Percentiles rank a stretch among this genome's conserved stretches.
These are phyloP conservation scores for Alternaria brassicae DNA, from an alignment of 2,329 filamentous ascomycete species.

Conservation along the genomic window DNA sequence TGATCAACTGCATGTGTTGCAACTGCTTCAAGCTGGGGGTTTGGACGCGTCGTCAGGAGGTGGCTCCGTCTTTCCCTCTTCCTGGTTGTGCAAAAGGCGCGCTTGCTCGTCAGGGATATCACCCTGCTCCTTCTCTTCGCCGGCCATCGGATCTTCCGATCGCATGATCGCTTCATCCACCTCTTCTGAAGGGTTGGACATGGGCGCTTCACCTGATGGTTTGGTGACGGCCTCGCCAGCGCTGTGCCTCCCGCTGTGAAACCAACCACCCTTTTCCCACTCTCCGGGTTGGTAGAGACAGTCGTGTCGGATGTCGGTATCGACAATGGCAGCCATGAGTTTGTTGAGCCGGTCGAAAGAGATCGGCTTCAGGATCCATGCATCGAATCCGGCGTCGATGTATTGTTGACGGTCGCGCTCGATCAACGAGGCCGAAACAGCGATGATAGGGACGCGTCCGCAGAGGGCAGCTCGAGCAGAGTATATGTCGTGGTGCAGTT, in stretches of 20 bases:
- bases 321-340: conserved; percentile 73
- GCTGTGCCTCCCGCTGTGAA: conserved; percentile 56
- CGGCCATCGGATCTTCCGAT: conserved; percentile 31
- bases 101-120: conserved; percentile 33
- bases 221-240: conserved; percentile 49
- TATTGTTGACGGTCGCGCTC: conserved; percentile 75
- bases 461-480: conserved; percentile 67
- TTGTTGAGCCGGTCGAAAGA: conserved; percentile 77
- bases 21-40: conserved; percentile 6
- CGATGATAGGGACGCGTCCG: conserved; percentile 79
- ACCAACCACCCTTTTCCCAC: conserved; percentile 92
- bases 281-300: conserved; percentile 73
- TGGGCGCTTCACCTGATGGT: conserved; percentile 34
- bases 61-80: conserved; percentile 16
- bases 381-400: conserved; percentile 81
- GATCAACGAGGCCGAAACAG: conserved; percentile 81
- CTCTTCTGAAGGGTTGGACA: conserved; percentile 28
- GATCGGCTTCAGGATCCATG: conserved; percentile 89
- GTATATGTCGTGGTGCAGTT: conserved; percentile 59
- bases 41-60: conserved; percentile 2
- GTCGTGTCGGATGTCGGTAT: conserved; percentile 63
- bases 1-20: neutral
- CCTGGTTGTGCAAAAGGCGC: conserved; percentile 24
- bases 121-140: conserved; percentile 21
- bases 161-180: conserved; percentile 26